Percentiles rank a stretch among this genome's conserved stretches.
Evolutionary conservation across 495 filamentous ascomycete species (phyloP).

Genomic region (Aspergillus leporis): DNA sequence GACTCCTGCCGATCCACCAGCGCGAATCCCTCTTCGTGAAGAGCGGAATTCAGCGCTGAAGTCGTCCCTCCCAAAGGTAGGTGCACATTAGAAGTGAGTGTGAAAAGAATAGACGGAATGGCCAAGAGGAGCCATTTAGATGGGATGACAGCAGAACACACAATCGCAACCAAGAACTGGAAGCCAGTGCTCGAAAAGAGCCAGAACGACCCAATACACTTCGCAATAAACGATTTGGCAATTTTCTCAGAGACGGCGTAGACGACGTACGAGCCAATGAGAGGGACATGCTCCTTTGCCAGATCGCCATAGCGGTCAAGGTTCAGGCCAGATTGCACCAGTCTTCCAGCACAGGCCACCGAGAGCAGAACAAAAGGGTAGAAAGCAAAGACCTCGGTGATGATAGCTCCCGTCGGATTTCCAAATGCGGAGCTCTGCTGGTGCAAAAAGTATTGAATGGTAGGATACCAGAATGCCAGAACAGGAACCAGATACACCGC

Average conservation of each 20-base stretch:
- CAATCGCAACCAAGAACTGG: constrained; percentile 61
- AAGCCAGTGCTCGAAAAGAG: constrained; percentile 70
- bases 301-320: constrained; percentile 55
- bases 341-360: constrained; percentile 61
- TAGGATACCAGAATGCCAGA: constrained; percentile 71
- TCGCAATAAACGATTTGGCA: constrained; percentile 50
- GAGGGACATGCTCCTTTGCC: constrained; percentile 57
- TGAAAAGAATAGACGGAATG: constrained; percentile 70
- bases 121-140: constrained; percentile 64
- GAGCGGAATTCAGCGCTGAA: constrained; percentile 59
- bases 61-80: constrained; percentile 53
- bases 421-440: constrained; percentile 63
- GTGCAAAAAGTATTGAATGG: constrained; percentile 67
- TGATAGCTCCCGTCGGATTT: constrained; percentile 66
- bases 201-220: constrained; percentile 59
- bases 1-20: constrained; percentile 81
- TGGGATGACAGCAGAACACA: constrained; percentile 66
- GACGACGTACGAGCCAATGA: constrained; percentile 61
- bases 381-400: constrained; percentile 70
- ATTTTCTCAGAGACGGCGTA: constrained; percentile 60
- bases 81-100: constrained; percentile 70
- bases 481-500: constrained; percentile 58
- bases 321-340: constrained; percentile 58
- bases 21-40: constrained; percentile 51
- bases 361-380: constrained; percentile 72